Base-by-base conservation (phyloP, 2,329 filamentous ascomycete genomes). In the Myotisia sp. region DNA sequence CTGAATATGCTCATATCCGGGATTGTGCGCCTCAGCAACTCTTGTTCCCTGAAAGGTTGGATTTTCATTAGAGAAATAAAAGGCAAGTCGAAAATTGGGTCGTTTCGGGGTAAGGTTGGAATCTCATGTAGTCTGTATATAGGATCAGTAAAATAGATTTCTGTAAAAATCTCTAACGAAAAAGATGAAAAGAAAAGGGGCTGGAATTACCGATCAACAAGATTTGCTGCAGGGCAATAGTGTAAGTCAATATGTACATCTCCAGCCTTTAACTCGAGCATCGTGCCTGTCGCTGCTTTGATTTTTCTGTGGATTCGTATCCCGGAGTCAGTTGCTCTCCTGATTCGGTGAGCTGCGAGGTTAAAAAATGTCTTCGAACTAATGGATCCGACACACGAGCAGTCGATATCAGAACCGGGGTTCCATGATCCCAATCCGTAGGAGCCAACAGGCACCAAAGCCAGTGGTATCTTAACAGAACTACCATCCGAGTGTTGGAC, bases 361-460 rank as follows among this genome's bases (percentile, higher is more conserved):
- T 67, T 51, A 47, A 79, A 77, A 49, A 80, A 80, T 0, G 65
- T 71, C 38, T 60, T 64, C 1, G 71, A 56, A 46, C 71, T 72
- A 37, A 76, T 71, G 14, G 67, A 63, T 1, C 75, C 73, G 40
- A 80, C 69, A 43, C 68, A 77, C 4, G 80, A 61, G 44, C 73
- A 74, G 51, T 81, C 74, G 5, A 81, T 63, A 43, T 79, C 73
- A 1, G 74, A 79, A 0, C 62, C 49, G 2, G 57, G 46, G 1
- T 68, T 71, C 71, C 74, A 79, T 3, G 75, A 67, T 6, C 68
- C 69, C 3, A 80, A 55, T 3, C 68, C 71, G 45, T 74, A 78
- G 1, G 76, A 79, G 1, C 76, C 76, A n/a, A 79, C 71, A 0
- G 74, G 64, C 4, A 71, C 61, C 5, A 79, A 47, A 1, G 74